A percentile compares a stretch with the other conserved stretches of the same genome.
Evolutionary conservation across 176 grass and related monocot species (phyloP).

Genomic region (Rhynchospora pubera): DNA sequence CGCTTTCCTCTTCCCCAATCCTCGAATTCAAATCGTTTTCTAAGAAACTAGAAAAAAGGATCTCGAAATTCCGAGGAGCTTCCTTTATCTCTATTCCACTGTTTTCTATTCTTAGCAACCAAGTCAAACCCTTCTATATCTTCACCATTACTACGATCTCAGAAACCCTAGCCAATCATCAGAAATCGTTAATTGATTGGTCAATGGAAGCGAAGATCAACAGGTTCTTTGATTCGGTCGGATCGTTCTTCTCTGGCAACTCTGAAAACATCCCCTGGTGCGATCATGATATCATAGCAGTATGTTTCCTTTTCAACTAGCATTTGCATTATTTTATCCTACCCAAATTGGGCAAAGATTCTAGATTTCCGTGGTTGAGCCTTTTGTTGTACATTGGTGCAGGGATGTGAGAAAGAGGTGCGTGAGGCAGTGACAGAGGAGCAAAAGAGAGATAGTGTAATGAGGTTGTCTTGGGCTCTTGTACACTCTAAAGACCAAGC

Average conservation of each 20-base stretch:
- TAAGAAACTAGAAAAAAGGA: neutral
- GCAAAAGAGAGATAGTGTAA: constrained; percentile 61
- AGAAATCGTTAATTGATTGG: neutral
- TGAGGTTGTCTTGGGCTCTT: constrained; percentile 97
- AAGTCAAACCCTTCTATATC: constrained; percentile 9
- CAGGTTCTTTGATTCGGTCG: constrained; percentile 74
- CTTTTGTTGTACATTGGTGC: neutral
- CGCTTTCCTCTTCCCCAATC: neutral
- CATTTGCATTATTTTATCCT: neutral
- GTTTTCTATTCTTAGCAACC: neutral
- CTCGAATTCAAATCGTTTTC: neutral
- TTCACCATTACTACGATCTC: too few relatives aligned
- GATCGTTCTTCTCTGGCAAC: constrained; percentile 58
- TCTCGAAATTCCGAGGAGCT: neutral
- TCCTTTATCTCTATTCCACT: neutral
- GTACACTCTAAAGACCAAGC: constrained; percentile 74
- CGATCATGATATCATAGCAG: constrained; percentile 81
- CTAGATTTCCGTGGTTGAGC: neutral
- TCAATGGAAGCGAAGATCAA: constrained; percentile 65
- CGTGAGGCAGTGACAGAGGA: constrained; percentile 39
- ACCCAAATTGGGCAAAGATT: neutral
- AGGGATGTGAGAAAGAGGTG: constrained; percentile 83
- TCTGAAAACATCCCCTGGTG: constrained; percentile 81
- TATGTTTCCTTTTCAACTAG: constrained; percentile 7
- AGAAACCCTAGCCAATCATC: neutral